Conservation (phyloP, 495 filamentous ascomycete genomes). For the Penicillium paxilli region DNA sequence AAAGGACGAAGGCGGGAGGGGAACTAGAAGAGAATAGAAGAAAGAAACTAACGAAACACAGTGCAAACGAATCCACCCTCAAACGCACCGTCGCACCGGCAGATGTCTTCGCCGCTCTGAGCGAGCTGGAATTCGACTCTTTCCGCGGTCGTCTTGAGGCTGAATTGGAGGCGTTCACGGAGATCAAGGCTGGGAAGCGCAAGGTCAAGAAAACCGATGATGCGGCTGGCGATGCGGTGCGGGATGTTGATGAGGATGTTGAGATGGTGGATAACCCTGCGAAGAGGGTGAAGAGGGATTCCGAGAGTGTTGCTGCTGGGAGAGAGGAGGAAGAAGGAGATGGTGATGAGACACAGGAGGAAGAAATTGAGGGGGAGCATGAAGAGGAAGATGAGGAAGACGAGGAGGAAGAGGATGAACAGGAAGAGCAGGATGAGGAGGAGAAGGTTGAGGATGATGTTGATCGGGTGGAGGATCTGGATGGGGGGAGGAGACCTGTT, state of each 20-base stretch:
- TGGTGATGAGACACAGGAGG: slow-evolving; percentile 55
- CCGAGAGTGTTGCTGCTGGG: no score
- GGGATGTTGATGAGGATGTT: slow-evolving; percentile 45
- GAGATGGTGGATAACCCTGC: slow-evolving; percentile 30
- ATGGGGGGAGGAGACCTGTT: slow-evolving; percentile 32
- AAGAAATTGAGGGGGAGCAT: slow-evolving; percentile 52
- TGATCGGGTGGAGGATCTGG: slow-evolving; percentile 64
- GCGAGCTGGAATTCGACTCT: slow-evolving; percentile 78
- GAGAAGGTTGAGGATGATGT: slow-evolving; percentile 53
- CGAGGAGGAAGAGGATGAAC: slow-evolving; percentile 45
- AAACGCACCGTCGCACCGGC: slow-evolving; percentile 84
- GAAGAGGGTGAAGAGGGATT: slow-evolving; percentile 51
- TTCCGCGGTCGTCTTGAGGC: slow-evolving; percentile 65
- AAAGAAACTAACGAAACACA: slow-evolving; percentile 27
- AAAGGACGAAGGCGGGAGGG: no score
- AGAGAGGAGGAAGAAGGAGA: slow-evolving; percentile 40
- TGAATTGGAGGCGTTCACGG: slow-evolving; percentile 59
- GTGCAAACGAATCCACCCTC: slow-evolving; percentile 74
- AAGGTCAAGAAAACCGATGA: slow-evolving; percentile 58
- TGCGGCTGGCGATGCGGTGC: slow-evolving; percentile 26
- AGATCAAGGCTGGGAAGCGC: slow-evolving; percentile 65
- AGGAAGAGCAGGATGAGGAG: slow-evolving; percentile 40
- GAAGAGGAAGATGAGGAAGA: slow-evolving; percentile 57
- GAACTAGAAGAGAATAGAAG: not conserved
- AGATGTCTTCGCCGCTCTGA: slow-evolving; percentile 81